These are phyloP conservation scores for Prototheca cutis DNA, from an alignment of 163 green algal species.

Conservation along the genomic window DNA sequence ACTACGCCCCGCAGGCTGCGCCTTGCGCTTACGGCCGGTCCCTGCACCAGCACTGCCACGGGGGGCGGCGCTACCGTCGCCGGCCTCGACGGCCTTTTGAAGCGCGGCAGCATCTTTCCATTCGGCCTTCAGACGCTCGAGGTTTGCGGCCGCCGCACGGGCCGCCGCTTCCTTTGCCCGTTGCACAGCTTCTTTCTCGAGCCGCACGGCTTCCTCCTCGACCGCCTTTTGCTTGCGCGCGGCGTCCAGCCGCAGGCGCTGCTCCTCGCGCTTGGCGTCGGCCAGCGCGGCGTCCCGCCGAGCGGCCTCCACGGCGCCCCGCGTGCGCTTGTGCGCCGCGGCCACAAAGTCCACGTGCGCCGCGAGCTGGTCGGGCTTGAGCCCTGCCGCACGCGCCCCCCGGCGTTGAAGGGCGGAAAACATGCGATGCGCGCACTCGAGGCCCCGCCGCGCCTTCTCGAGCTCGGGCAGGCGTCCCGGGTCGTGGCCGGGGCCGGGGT, in stretches of 20 bases:
- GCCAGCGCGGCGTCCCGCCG: constrained; percentile 6
- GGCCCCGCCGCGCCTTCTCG: constrained; percentile 18
- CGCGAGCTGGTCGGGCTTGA: constrained; percentile 41
- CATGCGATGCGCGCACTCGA: constrained; percentile 21
- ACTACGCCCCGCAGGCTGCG: neutral
- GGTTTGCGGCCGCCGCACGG: constrained; percentile 18
- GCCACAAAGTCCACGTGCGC: constrained; percentile 49
- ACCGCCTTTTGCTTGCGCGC: constrained; percentile 1
- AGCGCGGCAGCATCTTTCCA: constrained; percentile 26
- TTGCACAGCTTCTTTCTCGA: constrained; percentile 12
- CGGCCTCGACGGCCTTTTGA: constrained; percentile 25
- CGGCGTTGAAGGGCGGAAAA: constrained; percentile 9
- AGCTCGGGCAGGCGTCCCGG: constrained; percentile 38
- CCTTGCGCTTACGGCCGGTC: too few species aligned
- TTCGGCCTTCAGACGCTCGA: constrained; percentile 33
- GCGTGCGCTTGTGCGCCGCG: constrained; percentile 12
- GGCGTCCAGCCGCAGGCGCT: constrained; percentile 9
- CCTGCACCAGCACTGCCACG: constrained; percentile 13
- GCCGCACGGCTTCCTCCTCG: constrained; percentile 12
- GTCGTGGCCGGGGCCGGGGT: constrained; percentile 39
- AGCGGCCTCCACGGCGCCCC: neutral
- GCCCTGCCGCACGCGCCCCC: constrained; percentile 11
- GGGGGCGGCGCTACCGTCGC: constrained; percentile 30
- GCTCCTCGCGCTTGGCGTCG: constrained; percentile 1
- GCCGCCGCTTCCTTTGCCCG: constrained; percentile 16